phyloP scores from a whole-genome alignment of 805 yeast genomes.

The Saccharomycopsis babjevae region DNA sequence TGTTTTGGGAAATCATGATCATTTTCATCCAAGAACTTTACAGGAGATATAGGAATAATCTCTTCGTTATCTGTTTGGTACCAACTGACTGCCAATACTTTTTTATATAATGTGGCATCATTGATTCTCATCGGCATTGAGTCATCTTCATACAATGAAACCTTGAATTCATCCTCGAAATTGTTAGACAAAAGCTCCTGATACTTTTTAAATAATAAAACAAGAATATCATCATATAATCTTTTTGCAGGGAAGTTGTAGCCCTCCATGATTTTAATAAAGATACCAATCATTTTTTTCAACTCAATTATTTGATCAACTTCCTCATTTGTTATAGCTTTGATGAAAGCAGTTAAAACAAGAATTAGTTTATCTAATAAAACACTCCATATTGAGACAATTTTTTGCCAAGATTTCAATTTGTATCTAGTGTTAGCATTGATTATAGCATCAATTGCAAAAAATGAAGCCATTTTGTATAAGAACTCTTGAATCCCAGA shows the following conservation, averaged over 20 bases:
- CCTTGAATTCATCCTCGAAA: constrained; percentile 52
- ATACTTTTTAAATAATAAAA: constrained; percentile 48
- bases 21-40: constrained; percentile 10
- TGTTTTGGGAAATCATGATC: constrained; percentile 40
- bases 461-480: constrained; percentile 60
- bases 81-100: constrained; percentile 61
- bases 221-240: constrained; percentile 47
- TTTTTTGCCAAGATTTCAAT: constrained; percentile 42
- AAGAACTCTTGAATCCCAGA: constrained; percentile 47
- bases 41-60: constrained; percentile 15
- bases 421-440: constrained; percentile 53
- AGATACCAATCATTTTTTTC: constrained; percentile 57
- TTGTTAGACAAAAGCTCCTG: constrained; percentile 44
- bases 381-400: constrained; percentile 70
- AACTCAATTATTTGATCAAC: constrained; percentile 40
- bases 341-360: constrained; percentile 28
- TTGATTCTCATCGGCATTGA: constrained; percentile 78
- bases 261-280: constrained; percentile 68
- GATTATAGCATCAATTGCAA: constrained; percentile 63
- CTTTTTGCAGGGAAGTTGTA: constrained; percentile 49
- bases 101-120: constrained; percentile 47
- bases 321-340: constrained; percentile 29
- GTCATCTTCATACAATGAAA: constrained; percentile 65
- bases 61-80: constrained; percentile 38
- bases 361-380: constrained; percentile 51